Conservation (phyloP, 179 eudicot genomes). For the Heliamphora pulchella region DNA sequence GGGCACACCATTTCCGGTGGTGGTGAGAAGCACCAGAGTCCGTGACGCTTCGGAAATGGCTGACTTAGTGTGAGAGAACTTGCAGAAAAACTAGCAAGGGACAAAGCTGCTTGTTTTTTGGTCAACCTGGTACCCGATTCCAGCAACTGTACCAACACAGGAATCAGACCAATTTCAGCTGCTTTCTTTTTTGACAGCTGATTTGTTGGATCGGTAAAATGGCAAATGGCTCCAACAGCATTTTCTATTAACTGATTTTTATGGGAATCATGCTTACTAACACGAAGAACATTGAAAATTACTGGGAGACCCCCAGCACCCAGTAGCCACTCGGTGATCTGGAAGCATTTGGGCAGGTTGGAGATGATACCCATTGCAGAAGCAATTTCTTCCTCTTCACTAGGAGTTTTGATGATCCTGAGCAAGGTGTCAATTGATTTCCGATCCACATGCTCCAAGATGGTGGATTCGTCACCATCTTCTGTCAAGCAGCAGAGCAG, state of each 20-base stretch:
- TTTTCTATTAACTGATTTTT: slow-evolving; percentile 29
- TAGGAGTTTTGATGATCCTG: slow-evolving; percentile 26
- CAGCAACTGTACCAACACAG: slow-evolving; percentile 27
- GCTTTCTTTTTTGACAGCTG: slow-evolving; percentile 27
- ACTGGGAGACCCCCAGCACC: slow-evolving; percentile 24
- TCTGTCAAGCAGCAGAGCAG: slow-evolving; percentile 32
- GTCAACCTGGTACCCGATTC: slow-evolving; percentile 32
- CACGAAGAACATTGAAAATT: slow-evolving; percentile 17
- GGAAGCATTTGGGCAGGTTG: slow-evolving; percentile 24
- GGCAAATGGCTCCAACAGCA: slow-evolving; percentile 30
- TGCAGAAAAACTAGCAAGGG: slow-evolving; percentile 29
- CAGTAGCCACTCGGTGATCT: slow-evolving; percentile 27
- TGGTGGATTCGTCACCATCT: slow-evolving; percentile 23
- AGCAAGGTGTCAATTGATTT: slow-evolving; percentile 28
- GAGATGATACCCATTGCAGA: slow-evolving; percentile 35
- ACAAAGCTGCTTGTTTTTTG: slow-evolving; percentile 27
- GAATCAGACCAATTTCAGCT: slow-evolving; percentile 35
- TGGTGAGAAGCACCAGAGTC: slow-evolving; percentile 37
- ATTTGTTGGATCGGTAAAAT: slow-evolving; percentile 24
- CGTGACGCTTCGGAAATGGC: slow-evolving; percentile 17
- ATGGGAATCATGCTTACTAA: slow-evolving; percentile 12
- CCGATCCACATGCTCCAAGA: slow-evolving; percentile 21
- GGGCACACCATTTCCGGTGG: slow-evolving; percentile 28
- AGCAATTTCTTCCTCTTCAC: slow-evolving; percentile 31
- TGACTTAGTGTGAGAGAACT: slow-evolving; percentile 25